Base-by-base conservation (phyloP, 2,329 filamentous ascomycete genomes). In the Phaeophleospora eucalypticola region DNA sequence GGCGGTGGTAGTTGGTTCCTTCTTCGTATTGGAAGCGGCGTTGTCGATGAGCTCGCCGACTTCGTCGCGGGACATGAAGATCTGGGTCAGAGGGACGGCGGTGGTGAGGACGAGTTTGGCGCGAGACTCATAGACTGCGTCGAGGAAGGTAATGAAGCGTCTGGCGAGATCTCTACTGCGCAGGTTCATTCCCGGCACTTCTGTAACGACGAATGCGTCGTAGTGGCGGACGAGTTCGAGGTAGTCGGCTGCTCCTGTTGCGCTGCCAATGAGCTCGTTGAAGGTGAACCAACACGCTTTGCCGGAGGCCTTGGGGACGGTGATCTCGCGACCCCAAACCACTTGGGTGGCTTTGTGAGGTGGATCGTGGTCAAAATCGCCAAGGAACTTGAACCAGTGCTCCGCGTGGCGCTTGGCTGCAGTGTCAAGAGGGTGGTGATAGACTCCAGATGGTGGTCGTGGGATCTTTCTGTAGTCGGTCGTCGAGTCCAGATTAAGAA, bases 401-500 rank as follows among this genome's bases (percentile, higher is more conserved):
- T 95, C 82, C 14, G 89, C 88, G 65, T 98, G 93, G 1, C 81
- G 81, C 9, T 78, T 68, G 3, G 93, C 90, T 42, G 86, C 83
- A 7, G 76, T 76, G 66, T 91, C 89, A 2, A 97, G 81, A 0
- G 89, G 87, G 48, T 89, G 84, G 72, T 97, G 88, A 69, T 97
- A 98, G 15, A 98, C 93, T 32, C 88, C 91, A 0, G 89, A 94
- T 0, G 90, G 86, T 2, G 93, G 93, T 0, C 93, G 82, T 1
- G 91, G 89, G 46, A 98, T 94, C 69, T 96, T 97, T 62, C 93
- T 88, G 73, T 98, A 98, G 70, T 98, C 93, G 32, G 90, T 98
- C 3, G 85, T 83, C 2, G 89, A 95, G 72, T 98, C 87, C 49
- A 98, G 83, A 69, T 96, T 96, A 60, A 98, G 87, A 39, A 97